phyloP scores from a whole-genome alignment of 2,329 filamentous ascomycete species.

The Colletotrichum sp. region DNA sequence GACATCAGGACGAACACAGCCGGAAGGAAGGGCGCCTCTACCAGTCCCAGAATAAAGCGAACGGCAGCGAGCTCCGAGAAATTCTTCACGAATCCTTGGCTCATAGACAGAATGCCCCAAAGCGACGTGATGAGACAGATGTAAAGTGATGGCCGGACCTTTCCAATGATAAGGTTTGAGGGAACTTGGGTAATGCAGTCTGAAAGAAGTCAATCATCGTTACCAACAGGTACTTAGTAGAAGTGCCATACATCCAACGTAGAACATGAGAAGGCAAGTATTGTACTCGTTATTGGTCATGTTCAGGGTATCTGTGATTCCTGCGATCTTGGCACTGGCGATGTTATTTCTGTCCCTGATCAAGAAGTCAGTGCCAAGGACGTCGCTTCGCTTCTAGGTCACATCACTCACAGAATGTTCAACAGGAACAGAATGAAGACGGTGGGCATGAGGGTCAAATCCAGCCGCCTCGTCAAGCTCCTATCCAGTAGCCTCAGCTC shows the following conservation, averaged over 20 bases:
- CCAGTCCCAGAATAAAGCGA: constrained; percentile 57
- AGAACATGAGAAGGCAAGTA: constrained; percentile 10
- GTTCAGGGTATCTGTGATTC: constrained; percentile 56
- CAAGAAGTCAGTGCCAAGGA: neutral
- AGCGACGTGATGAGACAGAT: constrained; percentile 3
- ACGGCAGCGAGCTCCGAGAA: constrained; percentile 9
- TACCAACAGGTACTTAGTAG: neutral
- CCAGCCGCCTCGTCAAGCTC: neutral
- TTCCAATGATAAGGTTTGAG: constrained; percentile 10
- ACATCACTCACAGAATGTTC: neutral
- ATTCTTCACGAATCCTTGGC: neutral
- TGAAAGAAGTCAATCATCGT: neutral
- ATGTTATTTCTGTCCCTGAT: constrained; percentile 29
- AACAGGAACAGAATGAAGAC: constrained; percentile 7
- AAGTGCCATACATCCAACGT: neutral
- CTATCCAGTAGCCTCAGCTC: neutral
- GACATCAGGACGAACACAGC: constrained; percentile 55
- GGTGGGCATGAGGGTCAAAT: neutral
- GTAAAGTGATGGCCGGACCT: neutral
- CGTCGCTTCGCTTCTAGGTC: neutral
- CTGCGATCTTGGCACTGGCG: constrained; percentile 61
- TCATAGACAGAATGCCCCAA: constrained; percentile 4
- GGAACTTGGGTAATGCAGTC: neutral
- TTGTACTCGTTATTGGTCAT: constrained; percentile 65
- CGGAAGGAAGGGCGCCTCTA: constrained; percentile 55